Evolutionary conservation across 768 basidiomycete species (phyloP).

Genomic region (Termitomyces sp.): DNA sequence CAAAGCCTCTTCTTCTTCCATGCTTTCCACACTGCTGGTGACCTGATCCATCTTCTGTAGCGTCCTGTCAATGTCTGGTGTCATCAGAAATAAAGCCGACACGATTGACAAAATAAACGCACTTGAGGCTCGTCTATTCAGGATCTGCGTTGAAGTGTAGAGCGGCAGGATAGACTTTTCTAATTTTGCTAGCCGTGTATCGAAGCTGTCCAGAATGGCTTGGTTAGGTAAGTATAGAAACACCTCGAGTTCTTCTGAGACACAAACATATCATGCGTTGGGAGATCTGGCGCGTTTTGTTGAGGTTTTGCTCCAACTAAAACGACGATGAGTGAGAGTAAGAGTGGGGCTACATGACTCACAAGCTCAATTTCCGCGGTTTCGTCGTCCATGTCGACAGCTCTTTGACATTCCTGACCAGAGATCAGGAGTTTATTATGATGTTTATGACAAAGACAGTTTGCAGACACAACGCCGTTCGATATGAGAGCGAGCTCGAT

Average conservation of each 20-base stretch:
- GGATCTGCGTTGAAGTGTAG: constrained; percentile 71
- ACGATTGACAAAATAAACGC: constrained; percentile 21
- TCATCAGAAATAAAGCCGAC: neutral
- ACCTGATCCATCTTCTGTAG: constrained; percentile 76
- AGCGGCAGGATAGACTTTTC: constrained; percentile 84
- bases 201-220: constrained; percentile 80
- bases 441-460: neutral
- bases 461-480: neutral
- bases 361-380: constrained; percentile 75
- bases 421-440: neutral
- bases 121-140: constrained; percentile 74
- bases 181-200: constrained; percentile 73
- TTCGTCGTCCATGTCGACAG: constrained; percentile 49
- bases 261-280: constrained; percentile 79
- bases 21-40: constrained; percentile 68
- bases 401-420: neutral
- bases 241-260: neutral
- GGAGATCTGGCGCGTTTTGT: constrained; percentile 81
- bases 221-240: constrained; percentile 33
- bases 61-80: constrained; percentile 74
- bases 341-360: constrained; percentile 2
- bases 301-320: constrained; percentile 82
- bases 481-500: neutral
- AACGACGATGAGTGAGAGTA: neutral
- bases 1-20: constrained; percentile 72